These are phyloP conservation scores for Trametes cingulata DNA, from an alignment of 768 basidiomycete species.

Conservation along the genomic window DNA sequence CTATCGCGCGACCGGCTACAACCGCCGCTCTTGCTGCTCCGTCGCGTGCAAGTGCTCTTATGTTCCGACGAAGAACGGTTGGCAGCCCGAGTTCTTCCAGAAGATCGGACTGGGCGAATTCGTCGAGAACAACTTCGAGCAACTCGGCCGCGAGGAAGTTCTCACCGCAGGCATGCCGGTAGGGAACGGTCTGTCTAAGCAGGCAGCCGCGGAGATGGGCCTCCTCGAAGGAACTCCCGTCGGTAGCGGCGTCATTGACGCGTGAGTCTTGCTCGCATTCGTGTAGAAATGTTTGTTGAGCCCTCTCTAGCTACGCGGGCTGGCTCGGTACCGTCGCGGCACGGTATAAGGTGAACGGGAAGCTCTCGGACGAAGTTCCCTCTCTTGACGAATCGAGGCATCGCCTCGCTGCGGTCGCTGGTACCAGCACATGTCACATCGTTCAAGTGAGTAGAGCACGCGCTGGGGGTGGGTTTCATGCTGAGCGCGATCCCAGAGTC, in stretches of 20 bases:
- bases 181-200: constrained; percentile 74
- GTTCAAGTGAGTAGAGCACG: constrained; percentile 59
- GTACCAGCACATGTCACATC: constrained; percentile 95
- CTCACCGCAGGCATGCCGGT: constrained; percentile 86
- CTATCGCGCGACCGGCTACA: constrained; percentile 78
- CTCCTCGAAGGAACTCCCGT: constrained; percentile 85
- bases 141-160: constrained; percentile 69
- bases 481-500: constrained; percentile 50
- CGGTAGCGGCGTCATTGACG: constrained; percentile 94
- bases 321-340: constrained; percentile 97
- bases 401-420: constrained; percentile 89
- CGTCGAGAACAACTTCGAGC: constrained; percentile 65
- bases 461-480: not conserved
- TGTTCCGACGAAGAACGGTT: constrained; percentile 77
- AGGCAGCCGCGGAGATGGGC: constrained; percentile 84
- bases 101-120: constrained; percentile 80
- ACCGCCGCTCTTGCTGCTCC: constrained; percentile 85
- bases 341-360: constrained; percentile 52
- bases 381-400: constrained; percentile 74
- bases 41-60: constrained; percentile 96
- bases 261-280: constrained; percentile 48
- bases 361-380: constrained; percentile 53
- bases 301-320: constrained; percentile 71
- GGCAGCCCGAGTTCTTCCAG: constrained; percentile 87
- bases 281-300: constrained; percentile 1